Conservation (phyloP, 1,284 basidiomycete genomes). For the Malassezia equina region DNA sequence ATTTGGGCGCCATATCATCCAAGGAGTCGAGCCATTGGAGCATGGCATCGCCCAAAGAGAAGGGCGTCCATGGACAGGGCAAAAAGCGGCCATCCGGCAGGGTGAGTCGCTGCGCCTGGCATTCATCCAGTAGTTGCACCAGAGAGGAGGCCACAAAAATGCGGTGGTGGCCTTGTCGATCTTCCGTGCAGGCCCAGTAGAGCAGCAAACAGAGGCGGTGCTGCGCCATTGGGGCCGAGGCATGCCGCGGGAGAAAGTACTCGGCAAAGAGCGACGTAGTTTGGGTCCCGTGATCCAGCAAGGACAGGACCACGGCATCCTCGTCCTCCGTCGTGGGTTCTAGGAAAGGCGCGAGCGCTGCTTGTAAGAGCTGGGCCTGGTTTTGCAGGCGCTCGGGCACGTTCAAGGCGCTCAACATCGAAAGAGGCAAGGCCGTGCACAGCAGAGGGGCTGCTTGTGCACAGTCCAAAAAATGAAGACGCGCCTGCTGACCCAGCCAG, state of each 20-base stretch:
- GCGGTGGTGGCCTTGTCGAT: not conserved
- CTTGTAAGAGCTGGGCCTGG: not conserved
- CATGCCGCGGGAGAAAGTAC: constrained; percentile 6
- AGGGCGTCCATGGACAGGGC: constrained; percentile 5
- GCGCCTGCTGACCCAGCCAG: constrained; percentile 1
- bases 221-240: not conserved
- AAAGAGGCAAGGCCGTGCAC: not conserved
- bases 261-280: not conserved
- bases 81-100: constrained; percentile 5
- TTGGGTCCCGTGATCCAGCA: not conserved
- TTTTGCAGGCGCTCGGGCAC: not conserved
- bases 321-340: not conserved
- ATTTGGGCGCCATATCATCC: not conserved
- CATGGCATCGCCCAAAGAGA: constrained; percentile 1
- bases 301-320: not conserved
- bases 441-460: not conserved
- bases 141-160: constrained; percentile 2
- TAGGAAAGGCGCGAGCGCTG: not conserved
- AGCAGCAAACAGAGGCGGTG: constrained; percentile 3
- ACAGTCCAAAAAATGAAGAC: not conserved
- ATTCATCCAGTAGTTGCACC: constrained; percentile 1
- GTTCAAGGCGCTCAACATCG: not conserved
- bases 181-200: constrained; percentile 6
- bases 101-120: constrained; percentile 7
- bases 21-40: constrained; percentile 8